A percentile compares a stretch with the other conserved stretches of the same genome.
Evolutionary conservation across 148 eudicot genomes (phyloP).

Genomic region (Heliamphora exappendiculata): DNA sequence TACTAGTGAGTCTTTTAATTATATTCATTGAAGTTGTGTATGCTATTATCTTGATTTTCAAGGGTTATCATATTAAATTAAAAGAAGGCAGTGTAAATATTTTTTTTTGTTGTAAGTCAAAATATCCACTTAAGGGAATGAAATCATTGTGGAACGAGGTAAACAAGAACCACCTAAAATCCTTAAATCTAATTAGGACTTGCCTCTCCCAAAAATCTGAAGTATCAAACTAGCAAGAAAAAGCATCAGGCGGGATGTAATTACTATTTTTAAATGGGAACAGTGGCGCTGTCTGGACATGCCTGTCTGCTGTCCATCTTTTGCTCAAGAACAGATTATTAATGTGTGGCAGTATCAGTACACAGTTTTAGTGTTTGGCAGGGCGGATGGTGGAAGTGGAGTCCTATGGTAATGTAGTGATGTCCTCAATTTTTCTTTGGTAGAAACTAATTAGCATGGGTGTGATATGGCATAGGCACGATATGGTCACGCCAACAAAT

Average conservation of each 20-base stretch:
- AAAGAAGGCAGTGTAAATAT: neutral
- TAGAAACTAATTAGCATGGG: too few relatives aligned
- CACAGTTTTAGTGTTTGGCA: neutral
- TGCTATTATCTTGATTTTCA: neutral
- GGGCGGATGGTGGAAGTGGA: slow-evolving; percentile 7
- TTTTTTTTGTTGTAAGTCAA: neutral
- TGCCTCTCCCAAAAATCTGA: neutral
- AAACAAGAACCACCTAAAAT: neutral
- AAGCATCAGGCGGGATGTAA: neutral
- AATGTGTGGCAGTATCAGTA: neutral
- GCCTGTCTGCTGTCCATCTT: neutral
- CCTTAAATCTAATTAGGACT: neutral
- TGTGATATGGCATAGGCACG: too few relatives aligned
- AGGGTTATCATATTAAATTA: neutral
- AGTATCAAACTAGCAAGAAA: neutral
- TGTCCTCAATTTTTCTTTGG: neutral
- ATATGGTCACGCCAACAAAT: too few relatives aligned
- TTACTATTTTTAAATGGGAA: neutral
- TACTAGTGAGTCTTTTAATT: neutral
- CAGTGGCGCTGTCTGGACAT: neutral
- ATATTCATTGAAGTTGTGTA: neutral
- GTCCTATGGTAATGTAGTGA: neutral
- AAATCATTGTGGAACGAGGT: neutral
- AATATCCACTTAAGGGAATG: neutral
- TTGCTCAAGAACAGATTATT: neutral